Conservation (phyloP, 192 early-diverging fungal genomes). For the Backusella tuberculispora region DNA sequence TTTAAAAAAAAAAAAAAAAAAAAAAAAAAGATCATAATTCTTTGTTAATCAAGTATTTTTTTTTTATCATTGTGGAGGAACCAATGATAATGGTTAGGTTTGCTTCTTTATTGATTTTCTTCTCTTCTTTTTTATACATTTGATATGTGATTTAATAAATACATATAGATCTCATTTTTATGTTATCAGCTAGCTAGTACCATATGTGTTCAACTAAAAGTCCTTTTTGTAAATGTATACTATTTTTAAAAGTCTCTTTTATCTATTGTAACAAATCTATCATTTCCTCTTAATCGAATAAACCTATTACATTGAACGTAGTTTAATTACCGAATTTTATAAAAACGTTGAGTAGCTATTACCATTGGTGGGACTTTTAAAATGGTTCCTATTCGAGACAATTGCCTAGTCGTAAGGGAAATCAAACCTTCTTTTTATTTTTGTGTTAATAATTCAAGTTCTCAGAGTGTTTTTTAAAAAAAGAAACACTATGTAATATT, state of each 20-base stretch:
- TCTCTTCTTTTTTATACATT: background rate
- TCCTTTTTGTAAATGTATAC: too few relatives aligned
- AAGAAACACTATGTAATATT: background rate
- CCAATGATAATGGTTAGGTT: background rate
- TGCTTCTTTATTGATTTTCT: background rate
- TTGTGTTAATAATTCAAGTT: background rate
- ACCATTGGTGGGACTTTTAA: background rate
- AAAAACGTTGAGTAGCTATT: background rate
- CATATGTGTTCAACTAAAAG: too few relatives aligned
- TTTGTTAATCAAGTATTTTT: too few relatives aligned
- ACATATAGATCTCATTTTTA: background rate
- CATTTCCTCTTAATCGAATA: too few relatives aligned
- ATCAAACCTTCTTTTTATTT: background rate
- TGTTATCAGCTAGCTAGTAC: too few relatives aligned
- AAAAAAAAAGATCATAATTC: background rate
- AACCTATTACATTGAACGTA: too few relatives aligned
- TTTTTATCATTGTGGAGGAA: background rate
- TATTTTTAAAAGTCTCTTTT: too few relatives aligned
- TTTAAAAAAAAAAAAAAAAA: background rate
- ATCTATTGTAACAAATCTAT: too few relatives aligned
- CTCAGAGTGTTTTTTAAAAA: too few relatives aligned
- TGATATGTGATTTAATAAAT: too few relatives aligned
- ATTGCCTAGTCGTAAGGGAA: background rate
- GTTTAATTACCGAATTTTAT: too few relatives aligned
- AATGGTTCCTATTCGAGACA: background rate